These are phyloP conservation scores for Cyclospora cayetanensis DNA, from an alignment of 169 alveolate genomes.

Conservation along the genomic window DNA sequence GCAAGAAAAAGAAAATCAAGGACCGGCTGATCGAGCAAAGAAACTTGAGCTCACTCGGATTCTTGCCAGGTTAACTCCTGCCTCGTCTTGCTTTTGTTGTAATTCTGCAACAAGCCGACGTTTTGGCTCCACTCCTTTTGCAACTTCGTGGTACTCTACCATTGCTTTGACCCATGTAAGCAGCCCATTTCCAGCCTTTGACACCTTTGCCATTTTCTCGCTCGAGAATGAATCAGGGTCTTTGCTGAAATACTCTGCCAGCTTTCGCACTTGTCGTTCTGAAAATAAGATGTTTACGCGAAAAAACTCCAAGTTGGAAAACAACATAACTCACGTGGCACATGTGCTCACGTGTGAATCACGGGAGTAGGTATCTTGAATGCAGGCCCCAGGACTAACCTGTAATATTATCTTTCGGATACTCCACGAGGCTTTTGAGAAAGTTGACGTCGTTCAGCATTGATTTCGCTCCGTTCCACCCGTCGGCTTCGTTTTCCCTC, in stretches of 20 bases:
- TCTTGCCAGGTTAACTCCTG: slow-evolving; percentile 87
- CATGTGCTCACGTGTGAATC: no score
- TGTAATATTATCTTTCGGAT: slow-evolving; percentile 82
- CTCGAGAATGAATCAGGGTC: slow-evolving; percentile 85
- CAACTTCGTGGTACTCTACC: slow-evolving; percentile 90
- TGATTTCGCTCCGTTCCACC: slow-evolving; percentile 90
- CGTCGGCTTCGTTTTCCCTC: slow-evolving; percentile 83
- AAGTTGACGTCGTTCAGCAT: slow-evolving; percentile 87
- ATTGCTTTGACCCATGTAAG: slow-evolving; percentile 90
- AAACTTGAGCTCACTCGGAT: no score
- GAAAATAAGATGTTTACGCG: not conserved
- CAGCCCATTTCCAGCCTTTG: slow-evolving; percentile 93
- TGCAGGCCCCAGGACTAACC: slow-evolving; percentile 76
- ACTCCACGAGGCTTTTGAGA: slow-evolving; percentile 81
- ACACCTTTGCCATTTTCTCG: slow-evolving; percentile 82
- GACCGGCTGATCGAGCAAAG: no score
- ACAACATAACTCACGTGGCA: no score
- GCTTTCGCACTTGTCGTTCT: slow-evolving; percentile 83
- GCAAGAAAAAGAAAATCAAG: no score
- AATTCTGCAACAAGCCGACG: slow-evolving; percentile 87
- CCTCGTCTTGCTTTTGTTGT: slow-evolving; percentile 85
- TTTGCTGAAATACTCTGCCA: slow-evolving; percentile 83
- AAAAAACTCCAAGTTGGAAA: not conserved
- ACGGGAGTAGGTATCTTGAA: no score
- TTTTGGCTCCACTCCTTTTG: slow-evolving; percentile 92